Evolutionary conservation across 164 flowering plant species (phyloP).

Genomic region (Vitis vinifera): DNA sequence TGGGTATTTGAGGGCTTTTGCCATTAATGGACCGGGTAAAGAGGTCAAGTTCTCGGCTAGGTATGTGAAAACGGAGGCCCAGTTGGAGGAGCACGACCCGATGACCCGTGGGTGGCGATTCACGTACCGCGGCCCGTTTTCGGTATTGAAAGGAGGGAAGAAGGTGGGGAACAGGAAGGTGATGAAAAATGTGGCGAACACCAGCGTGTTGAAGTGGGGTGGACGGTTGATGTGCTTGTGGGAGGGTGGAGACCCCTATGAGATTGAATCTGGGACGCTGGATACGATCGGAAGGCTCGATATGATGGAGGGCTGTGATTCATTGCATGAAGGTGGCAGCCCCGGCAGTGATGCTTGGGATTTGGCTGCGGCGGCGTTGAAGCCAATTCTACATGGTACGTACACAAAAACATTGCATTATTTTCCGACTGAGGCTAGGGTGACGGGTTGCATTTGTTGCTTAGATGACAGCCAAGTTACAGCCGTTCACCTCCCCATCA

Average conservation of each 20-base stretch:
- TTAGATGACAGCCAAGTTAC: too few species aligned
- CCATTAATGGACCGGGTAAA: constrained; percentile 36
- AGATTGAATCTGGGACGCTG: constrained; percentile 62
- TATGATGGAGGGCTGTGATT: constrained; percentile 33
- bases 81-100: constrained; percentile 67
- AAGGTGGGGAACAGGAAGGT: constrained; percentile 82
- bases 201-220: constrained; percentile 86
- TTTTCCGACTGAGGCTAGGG: too few species aligned
- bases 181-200: constrained; percentile 97
- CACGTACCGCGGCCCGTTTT: constrained; percentile 89
- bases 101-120: constrained; percentile 77
- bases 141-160: constrained; percentile 74
- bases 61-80: constrained; percentile 86
- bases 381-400: constrained; percentile 78
- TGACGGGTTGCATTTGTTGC: too few species aligned
- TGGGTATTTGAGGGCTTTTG: constrained; percentile 81
- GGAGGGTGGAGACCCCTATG: constrained; percentile 96
- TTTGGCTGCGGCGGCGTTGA: constrained; percentile 62
- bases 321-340: not conserved
- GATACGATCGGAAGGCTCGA: constrained; percentile 64
- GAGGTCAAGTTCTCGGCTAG: constrained; percentile 64
- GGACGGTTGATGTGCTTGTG: constrained; percentile 74
- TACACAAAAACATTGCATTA: not conserved
- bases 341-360: constrained; percentile 35
- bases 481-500: too few species aligned